Evolutionary conservation across 2,329 filamentous ascomycete genomes (phyloP), one percentile per base, ranked within the genome.

Genomic region (Dothideomycetes sp.): DNA sequence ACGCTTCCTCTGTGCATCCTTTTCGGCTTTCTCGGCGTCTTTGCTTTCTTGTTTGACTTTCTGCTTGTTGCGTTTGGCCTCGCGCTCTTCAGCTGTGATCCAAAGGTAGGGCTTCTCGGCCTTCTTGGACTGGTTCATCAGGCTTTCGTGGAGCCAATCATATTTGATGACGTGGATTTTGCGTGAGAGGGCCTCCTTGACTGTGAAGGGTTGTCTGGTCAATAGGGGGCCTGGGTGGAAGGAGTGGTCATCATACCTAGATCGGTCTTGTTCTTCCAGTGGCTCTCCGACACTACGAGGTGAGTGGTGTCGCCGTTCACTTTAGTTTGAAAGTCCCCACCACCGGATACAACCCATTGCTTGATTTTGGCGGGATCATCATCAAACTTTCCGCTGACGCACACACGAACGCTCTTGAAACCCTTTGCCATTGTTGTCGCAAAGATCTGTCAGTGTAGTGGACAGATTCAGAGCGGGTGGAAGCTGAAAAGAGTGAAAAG

Each of bases 301-400:
- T 94, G 86, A 0, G 86, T 94, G 8, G 81, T 74, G 0, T 63
- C 51, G 0, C 65, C 59, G 0, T 66, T 60, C 14, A 85, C 58
- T 0, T 67, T 59, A 1, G 63, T 55, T 0, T 63, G 60, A 53
- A 77, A 81, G 1, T 42, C 57, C 2, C 82, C 86, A 5, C 75
- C 77, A 42, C 81, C 75, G 3, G 65, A 53, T 3, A 64, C 62
- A 8, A 84, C 69, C 84, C 84, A 94, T 30, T 65, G 63, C 27
- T 68, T 68, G 72, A 1, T 72, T 64, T 2, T 68, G 59, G 1
- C 63, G 66, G 44, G 62, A 12, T 40, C 45, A 11, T 62, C 56
- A 1, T 68, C 67, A 4, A 84, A 72, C 2, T 72, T 64, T 4
- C 81, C 81, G 1, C 70, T 73, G 0, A 72, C 36, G 30, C 39